A percentile compares a stretch with the other conserved stretches of the same genome.
Conservation (phyloP, 1,284 basidiomycete genomes). For the Ceratobasidium sp. region DNA sequence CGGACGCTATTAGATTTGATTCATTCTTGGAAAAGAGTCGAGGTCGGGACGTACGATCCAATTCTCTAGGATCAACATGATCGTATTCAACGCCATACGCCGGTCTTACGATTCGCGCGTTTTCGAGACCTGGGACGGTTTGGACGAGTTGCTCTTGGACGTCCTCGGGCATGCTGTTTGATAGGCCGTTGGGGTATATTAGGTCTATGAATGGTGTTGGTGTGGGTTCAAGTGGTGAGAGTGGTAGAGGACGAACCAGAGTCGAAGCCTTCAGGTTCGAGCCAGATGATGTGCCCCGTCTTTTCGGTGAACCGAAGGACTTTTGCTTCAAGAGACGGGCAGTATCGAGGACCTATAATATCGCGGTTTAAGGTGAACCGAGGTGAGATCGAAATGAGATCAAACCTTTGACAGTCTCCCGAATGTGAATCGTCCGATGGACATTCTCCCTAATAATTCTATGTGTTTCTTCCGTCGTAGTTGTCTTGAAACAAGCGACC, state of each 20-base stretch:
- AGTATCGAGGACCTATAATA: conserved; percentile 81
- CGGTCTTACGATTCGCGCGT: conserved; percentile 80
- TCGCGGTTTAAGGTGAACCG: not conserved
- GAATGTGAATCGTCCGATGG: conserved; percentile 82
- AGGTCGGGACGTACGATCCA: conserved; percentile 69
- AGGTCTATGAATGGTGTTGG: conserved; percentile 61
- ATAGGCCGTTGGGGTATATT: conserved; percentile 91
- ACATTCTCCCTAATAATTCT: conserved; percentile 76
- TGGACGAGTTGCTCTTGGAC: conserved; percentile 82
- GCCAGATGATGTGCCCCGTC: conserved; percentile 79
- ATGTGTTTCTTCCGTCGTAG: conserved; percentile 79
- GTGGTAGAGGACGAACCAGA: conserved; percentile 63
- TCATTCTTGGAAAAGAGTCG: too few relatives aligned
- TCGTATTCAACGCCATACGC: conserved; percentile 96
- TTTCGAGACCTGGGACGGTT: conserved; percentile 85
- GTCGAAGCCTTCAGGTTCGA: conserved; percentile 91
- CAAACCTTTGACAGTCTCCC: conserved; percentile 83
- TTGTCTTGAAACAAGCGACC: conserved; percentile 77
- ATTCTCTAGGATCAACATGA: conserved; percentile 86
- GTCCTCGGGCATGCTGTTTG: conserved; percentile 86
- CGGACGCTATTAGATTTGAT: too few relatives aligned
- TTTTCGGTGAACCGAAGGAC: conserved; percentile 82
- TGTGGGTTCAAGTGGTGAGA: too few relatives aligned
- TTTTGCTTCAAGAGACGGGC: conserved; percentile 90
- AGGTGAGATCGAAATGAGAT: not conserved